These are phyloP conservation scores for Curvularia lunata DNA, from an alignment of 2,329 filamentous ascomycete species.

Conservation along the genomic window DNA sequence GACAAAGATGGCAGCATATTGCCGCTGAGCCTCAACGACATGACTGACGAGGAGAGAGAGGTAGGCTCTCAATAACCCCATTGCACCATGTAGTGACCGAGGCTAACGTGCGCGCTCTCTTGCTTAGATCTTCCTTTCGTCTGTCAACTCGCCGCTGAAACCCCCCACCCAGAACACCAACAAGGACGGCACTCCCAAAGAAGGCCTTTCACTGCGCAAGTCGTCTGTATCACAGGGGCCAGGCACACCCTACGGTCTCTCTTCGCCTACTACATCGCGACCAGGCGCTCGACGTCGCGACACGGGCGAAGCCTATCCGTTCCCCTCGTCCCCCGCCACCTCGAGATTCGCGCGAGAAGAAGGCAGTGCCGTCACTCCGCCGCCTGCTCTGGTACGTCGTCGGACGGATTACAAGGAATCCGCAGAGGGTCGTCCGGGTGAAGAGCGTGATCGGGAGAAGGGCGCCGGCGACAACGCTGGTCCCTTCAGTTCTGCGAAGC, in stretches of 20 bases:
- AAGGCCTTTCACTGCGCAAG: conserved; percentile 73
- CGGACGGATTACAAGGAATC: conserved; percentile 67
- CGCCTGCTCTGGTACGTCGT: conserved; percentile 65
- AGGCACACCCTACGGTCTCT: conserved; percentile 68
- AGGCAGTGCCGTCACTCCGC: conserved; percentile 64
- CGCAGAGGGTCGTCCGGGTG: conserved; percentile 49
- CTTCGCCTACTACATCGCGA: conserved; percentile 75
- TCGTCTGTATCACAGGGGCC: conserved; percentile 77
- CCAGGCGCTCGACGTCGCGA: conserved; percentile 82
- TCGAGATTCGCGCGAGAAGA: conserved; percentile 70
- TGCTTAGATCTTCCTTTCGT: conserved; percentile 74
- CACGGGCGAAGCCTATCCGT: conserved; percentile 73
- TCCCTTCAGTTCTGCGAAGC: conserved; percentile 63
- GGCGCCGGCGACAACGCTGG: conserved; percentile 48
- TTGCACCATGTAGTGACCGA: conserved; percentile 5
- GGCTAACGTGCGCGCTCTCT: conserved; percentile 27
- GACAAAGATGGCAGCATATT: conserved; percentile 72
- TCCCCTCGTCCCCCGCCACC: conserved; percentile 65
- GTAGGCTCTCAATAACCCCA: conserved; percentile 50
- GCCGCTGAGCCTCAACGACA: conserved; percentile 74
- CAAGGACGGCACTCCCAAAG: conserved; percentile 66
- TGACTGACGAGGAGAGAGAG: conserved; percentile 72
- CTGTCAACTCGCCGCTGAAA: conserved; percentile 94
- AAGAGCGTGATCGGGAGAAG: conserved; percentile 60
- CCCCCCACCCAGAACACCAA: conserved; percentile 71